Base-by-base conservation (phyloP, 352 stramenopile genomes). In the Saprolegnia diclina region DNA sequence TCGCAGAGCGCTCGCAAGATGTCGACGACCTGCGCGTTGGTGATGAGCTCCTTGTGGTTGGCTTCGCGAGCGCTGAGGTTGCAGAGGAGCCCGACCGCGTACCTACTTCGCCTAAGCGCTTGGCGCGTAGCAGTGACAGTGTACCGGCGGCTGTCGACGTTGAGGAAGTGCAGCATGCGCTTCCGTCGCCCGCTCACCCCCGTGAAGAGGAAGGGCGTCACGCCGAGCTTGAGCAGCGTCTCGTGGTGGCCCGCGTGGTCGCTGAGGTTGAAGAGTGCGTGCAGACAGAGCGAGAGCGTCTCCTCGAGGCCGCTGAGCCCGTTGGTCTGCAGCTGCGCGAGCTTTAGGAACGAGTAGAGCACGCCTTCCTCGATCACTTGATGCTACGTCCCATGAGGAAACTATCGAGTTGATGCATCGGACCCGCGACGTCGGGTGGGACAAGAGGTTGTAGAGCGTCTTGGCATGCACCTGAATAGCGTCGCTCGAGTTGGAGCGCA, bases 401-500 rank as follows among this genome's bases (percentile, higher is more conserved):
- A 29, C 14, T 61, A 32, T 18, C 38, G 9, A 9, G 44, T 37
- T 22, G 29, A 37, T 1, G 2, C 14, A 54, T 22, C 57, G 4
- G 4, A 79, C 67, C 0, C 85, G 74, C 1, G 81, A 79, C 13
- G 65, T 68, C 11, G 77, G 62, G 48, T 93, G 82, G 4, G 82
- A 91, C 0, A 93, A 72, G 9, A 93, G 26, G 44, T 93, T 93
- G 4, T 81, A 88, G 26, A 93, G 70, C 18, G 85, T 93, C 65
- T 91, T 91, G 55, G 81, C 82, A 54, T 93, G 85, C 40, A 91
- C 89, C 54, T 91, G 83, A 67, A 91, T 93, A 0, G 85, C 78
- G n/a, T 91, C 82, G 5, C 82, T 73, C 18, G 85, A 93, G 59
- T 93, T 91, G 0, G 85, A 85, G 3, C 85, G 80, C 32, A 93